These are phyloP conservation scores for Backusella macrospora DNA, from an alignment of 192 early-diverging fungal genomes.

Conservation along the genomic window DNA sequence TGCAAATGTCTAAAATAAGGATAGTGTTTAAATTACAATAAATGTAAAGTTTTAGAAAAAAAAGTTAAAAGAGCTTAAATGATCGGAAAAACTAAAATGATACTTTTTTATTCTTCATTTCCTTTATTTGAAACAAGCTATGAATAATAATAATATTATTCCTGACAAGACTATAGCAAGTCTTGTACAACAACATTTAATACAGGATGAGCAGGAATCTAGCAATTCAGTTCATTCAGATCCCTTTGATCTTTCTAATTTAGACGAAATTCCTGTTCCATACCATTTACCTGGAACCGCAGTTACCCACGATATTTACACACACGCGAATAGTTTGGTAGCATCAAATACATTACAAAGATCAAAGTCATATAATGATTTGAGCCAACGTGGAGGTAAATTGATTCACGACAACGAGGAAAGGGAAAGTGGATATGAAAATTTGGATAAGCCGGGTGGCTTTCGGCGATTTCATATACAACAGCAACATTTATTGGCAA, in stretches of 20 bases:
- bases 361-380: constrained; percentile 26
- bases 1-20: neutral
- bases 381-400: constrained; percentile 7
- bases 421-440: constrained; percentile 38
- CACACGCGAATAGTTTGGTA: constrained; percentile 37
- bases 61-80: neutral
- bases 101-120: constrained; percentile 1
- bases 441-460: constrained; percentile 73
- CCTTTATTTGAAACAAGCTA: constrained; percentile 5
- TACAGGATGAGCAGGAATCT: constrained; percentile 3
- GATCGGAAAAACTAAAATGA: neutral
- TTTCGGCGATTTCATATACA: constrained; percentile 82
- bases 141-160: constrained; percentile 23
- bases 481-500: constrained; percentile 34
- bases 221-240: constrained; percentile 14
- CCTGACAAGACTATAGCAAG: constrained; percentile 27
- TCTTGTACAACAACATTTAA: constrained; percentile 32
- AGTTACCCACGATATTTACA: constrained; percentile 50
- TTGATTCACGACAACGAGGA: constrained; percentile 19
- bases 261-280: constrained; percentile 27
- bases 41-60: neutral
- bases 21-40: constrained; percentile 4
- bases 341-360: constrained; percentile 32
- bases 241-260: neutral
- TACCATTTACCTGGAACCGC: constrained; percentile 51